Percentiles rank a stretch among this genome's conserved stretches.
phyloP scores from a whole-genome alignment of 1,284 basidiomycete species.

The Chalciporus sp. region DNA sequence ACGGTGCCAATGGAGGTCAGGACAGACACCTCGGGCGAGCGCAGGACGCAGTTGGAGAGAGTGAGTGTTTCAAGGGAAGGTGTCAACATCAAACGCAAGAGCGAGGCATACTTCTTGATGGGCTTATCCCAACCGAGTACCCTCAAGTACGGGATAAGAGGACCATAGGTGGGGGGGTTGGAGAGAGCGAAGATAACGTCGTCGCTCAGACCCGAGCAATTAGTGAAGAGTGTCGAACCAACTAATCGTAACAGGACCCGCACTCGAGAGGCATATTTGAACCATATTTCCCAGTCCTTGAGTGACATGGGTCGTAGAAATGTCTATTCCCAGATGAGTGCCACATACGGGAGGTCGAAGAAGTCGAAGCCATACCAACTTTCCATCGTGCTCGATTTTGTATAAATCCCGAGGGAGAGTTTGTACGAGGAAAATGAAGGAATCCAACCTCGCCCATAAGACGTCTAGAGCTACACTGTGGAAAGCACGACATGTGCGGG shows the following conservation, averaged over 20 bases:
- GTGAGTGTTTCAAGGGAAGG: slow-evolving; percentile 23
- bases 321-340: slow-evolving; percentile 16
- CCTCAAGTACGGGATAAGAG: slow-evolving; percentile 27
- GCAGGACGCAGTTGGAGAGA: slow-evolving; percentile 14
- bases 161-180: slow-evolving; percentile 23
- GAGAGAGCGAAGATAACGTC: slow-evolving; percentile 29
- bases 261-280: slow-evolving; percentile 25
- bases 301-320: slow-evolving; percentile 31
- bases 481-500: slow-evolving; percentile 30
- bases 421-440: slow-evolving; percentile 22
- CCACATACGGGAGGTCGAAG: neutral
- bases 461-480: slow-evolving; percentile 24
- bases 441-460: slow-evolving; percentile 26
- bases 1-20: slow-evolving; percentile 21
- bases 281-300: slow-evolving; percentile 32
- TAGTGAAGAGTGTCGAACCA: neutral
- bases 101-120: slow-evolving; percentile 18
- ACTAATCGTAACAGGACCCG: slow-evolving; percentile 8
- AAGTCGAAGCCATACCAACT: slow-evolving; percentile 16
- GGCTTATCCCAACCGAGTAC: slow-evolving; percentile 24
- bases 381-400: slow-evolving; percentile 16
- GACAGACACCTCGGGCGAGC: slow-evolving; percentile 21
- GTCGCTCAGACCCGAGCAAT: slow-evolving; percentile 14
- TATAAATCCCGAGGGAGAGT: slow-evolving; percentile 31
- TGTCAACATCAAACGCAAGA: slow-evolving; percentile 24